Base-by-base conservation (phyloP, 2,329 filamentous ascomycete species). In the Fusarium miscanthi region DNA sequence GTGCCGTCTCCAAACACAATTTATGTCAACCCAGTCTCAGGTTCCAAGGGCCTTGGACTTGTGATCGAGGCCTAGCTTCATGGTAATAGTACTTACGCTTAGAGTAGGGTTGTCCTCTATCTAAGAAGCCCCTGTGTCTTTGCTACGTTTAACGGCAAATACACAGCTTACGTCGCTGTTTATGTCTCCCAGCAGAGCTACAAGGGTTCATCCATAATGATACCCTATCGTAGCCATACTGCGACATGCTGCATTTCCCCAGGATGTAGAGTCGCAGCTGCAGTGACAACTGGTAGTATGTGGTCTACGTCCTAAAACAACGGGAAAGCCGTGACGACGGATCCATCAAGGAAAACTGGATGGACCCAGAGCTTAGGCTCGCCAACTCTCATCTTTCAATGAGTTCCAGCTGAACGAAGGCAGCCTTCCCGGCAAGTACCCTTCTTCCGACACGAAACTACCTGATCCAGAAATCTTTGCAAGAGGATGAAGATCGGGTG, bases 381-480 rank as follows among this genome's bases (percentile, higher is more conserved):
- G 21, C 5, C 14, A 2, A 9, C 45, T n/a, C n/a, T 2, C 14
- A 30, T 12, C 5, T 16, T n/a, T 16, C 7, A 2, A 23, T 3
- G 21, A 6, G 21, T 48, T 48, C 27, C 31, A 6, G 42, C 11
- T 4, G 42, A 45, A 45, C 3, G 23, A 9, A 27, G 19, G 42
- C 42, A 45, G 4, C 3, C 2, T 4, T 27, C 7, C 42, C 1
- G 13, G 13, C 2, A 7, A 4, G n/a, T 16, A 3, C 4, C 27
- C 19, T 17, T 30, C 13, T 16, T 30, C 9, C 7, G 13, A n/a
- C 10, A 2, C 3, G 10, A 48, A 5, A 12, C 13, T 2, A 30
- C 19, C 4, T 16, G 19, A 16, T 3, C 9, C 4, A 30, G 14
- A 4, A 2, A n/a, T 14, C 19, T 21, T 14, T 45, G 42, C 17